Percentiles rank a stretch among this genome's conserved stretches.
These are phyloP conservation scores for Kuraishia floccosa DNA, from an alignment of 805 yeast genomes.

Conservation along the genomic window DNA sequence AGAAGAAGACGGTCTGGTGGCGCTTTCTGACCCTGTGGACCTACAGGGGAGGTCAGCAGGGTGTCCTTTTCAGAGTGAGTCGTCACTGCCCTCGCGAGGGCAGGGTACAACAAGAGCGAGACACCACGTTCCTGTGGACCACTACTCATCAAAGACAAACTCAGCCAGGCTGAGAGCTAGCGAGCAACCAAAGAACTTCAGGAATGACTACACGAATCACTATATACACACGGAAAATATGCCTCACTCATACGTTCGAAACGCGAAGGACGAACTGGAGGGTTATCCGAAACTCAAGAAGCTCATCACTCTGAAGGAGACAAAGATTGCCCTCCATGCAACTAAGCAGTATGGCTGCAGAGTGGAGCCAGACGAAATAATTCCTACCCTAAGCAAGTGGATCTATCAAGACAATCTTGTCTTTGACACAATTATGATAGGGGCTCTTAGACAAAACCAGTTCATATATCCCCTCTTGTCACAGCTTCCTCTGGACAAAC, in stretches of 20 bases:
- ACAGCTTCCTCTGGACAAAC: constrained; percentile 56
- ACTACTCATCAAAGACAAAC: no score
- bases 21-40: no score
- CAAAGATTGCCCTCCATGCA: constrained; percentile 42
- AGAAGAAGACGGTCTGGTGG: no score
- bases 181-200: no score
- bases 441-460: constrained; percentile 71
- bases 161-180: no score
- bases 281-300: constrained; percentile 82
- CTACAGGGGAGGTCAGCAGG: no score
- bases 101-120: no score
- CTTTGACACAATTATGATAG: constrained; percentile 89
- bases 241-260: constrained; percentile 58
- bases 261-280: constrained; percentile 52
- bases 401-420: constrained; percentile 40
- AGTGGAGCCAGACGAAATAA: constrained; percentile 38
- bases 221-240: constrained; percentile 50
- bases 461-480: constrained; percentile 50
- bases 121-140: no score
- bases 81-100: no score
- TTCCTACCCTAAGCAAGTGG: constrained; percentile 52
- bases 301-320: constrained; percentile 52
- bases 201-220: constrained; percentile 66
- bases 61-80: no score
- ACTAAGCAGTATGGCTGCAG: constrained; percentile 58